These are phyloP conservation scores for Polytrichum commune DNA, from an alignment of 225 moss, liverwort and hornwort genomes.

Conservation along the genomic window DNA sequence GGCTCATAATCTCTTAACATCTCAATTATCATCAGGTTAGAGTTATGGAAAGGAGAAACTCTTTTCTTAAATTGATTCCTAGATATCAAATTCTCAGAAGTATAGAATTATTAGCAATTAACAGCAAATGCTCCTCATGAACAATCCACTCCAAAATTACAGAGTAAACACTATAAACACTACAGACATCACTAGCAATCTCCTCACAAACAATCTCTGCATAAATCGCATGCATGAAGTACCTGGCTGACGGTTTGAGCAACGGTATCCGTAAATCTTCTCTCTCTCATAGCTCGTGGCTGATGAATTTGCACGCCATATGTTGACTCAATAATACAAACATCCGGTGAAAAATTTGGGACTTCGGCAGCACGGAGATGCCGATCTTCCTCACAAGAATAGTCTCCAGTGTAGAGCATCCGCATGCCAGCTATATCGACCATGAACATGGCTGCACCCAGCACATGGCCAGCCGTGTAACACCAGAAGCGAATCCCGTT, in stretches of 20 bases:
- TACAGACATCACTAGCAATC: no score
- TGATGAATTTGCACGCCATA: slow-evolving; percentile 68
- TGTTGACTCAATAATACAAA: slow-evolving; percentile 74
- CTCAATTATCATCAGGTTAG: no score
- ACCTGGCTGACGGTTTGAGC: slow-evolving; percentile 55
- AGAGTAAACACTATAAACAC: no score
- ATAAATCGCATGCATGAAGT: background rate
- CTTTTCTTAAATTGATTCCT: no score
- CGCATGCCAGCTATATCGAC: slow-evolving; percentile 66
- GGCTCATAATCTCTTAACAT: no score
- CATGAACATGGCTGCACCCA: slow-evolving; percentile 77
- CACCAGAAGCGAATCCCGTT: slow-evolving; percentile 75
- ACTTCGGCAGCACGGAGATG: slow-evolving; percentile 66
- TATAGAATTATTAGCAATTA: no score
- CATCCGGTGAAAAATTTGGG: slow-evolving; percentile 66
- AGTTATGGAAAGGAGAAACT: no score
- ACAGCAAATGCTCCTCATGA: no score
- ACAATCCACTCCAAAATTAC: no score
- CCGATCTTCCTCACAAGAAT: slow-evolving; percentile 63
- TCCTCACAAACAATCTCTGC: no score
- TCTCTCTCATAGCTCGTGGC: slow-evolving; percentile 49
- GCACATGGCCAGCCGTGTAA: slow-evolving; percentile 68
- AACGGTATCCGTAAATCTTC: slow-evolving; percentile 58
- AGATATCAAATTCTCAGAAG: no score
- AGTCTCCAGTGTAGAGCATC: slow-evolving; percentile 64